Evolutionary conservation across 2,329 filamentous ascomycete genomes (phyloP).

Genomic region (Colletotrichum sp.): DNA sequence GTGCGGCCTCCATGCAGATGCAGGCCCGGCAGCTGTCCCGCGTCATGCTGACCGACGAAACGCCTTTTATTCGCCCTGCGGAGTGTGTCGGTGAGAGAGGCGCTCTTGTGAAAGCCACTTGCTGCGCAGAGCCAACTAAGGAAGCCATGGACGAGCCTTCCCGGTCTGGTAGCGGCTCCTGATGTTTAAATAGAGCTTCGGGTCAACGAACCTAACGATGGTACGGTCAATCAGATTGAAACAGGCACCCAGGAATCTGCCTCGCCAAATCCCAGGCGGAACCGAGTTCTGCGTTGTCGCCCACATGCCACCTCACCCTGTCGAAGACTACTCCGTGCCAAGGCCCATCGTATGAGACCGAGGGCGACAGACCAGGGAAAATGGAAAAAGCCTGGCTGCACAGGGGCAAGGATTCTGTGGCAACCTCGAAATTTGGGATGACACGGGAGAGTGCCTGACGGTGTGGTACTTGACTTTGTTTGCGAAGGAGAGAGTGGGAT

Average conservation of each 20-base stretch:
- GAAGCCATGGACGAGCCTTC: not conserved
- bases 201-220: not conserved
- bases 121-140: not conserved
- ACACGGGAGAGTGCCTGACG: not conserved
- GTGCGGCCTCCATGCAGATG: not conserved
- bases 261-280: not conserved
- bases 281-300: not conserved
- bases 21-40: not conserved
- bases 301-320: not conserved
- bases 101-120: not conserved
- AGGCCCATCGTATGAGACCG: not conserved
- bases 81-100: not conserved
- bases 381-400: not conserved
- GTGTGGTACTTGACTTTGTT: not conserved
- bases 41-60: constrained; percentile 1
- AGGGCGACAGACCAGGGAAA: not conserved
- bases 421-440: not conserved
- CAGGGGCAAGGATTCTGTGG: not conserved
- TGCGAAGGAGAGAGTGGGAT: not conserved
- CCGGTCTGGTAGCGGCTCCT: not conserved
- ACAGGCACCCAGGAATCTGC: not conserved
- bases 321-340: not conserved
- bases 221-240: not conserved
- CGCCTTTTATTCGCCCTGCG: not conserved
- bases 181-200: not conserved